Evolutionary conservation across 2,329 filamentous ascomycete species (phyloP).

Genomic region (Colletotrichum sp.): DNA sequence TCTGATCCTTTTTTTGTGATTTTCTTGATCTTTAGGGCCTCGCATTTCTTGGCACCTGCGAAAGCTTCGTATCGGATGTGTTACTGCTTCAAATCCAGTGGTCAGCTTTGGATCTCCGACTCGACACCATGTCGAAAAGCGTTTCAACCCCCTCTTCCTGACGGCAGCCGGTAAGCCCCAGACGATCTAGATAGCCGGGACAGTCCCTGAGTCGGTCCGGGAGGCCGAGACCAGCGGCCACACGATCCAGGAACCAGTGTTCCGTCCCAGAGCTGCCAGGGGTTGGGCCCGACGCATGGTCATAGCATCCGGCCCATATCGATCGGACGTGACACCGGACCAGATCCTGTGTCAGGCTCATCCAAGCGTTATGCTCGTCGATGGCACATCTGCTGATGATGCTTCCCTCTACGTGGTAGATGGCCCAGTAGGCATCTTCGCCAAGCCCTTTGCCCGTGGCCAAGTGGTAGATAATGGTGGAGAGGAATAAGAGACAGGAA

Average conservation of each 20-base stretch:
- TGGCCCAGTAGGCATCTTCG: too few relatives aligned
- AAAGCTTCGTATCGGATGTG: background rate
- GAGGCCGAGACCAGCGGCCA: background rate
- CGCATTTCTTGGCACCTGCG: background rate
- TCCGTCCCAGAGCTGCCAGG: background rate
- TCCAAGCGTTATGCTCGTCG: background rate
- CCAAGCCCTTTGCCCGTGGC: too few relatives aligned
- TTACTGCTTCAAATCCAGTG: background rate
- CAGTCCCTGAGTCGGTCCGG: background rate
- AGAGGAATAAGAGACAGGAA: too few relatives aligned
- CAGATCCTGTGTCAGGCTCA: background rate
- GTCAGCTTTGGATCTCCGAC: background rate
- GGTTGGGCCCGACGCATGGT: background rate
- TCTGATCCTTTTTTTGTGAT: background rate
- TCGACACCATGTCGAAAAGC: background rate
- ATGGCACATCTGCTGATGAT: background rate
- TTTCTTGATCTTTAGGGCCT: background rate
- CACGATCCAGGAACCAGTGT: background rate
- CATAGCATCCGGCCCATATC: background rate
- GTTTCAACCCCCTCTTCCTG: background rate
- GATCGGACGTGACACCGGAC: background rate
- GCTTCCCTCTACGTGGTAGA: too few relatives aligned
- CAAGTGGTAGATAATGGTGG: too few relatives aligned
- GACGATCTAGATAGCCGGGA: background rate
- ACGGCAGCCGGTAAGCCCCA: background rate